Evolutionary conservation across 1,139 yeast genomes (phyloP), one percentile per base, ranked within the genome.

Genomic region (Debaryomyces psychrophilus): DNA sequence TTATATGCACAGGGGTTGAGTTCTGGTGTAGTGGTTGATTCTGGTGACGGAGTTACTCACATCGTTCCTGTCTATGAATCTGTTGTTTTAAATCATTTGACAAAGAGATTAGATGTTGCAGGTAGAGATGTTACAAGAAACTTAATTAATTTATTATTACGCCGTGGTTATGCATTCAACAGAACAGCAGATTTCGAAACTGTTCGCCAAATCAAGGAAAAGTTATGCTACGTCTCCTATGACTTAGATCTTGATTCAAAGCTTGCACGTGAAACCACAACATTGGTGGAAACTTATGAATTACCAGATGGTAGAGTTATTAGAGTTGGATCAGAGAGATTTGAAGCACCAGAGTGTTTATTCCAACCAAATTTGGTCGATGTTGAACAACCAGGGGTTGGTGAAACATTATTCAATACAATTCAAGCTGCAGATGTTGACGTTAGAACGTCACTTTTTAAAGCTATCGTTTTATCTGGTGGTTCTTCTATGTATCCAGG

Each of bases 401-500:
- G 97, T 46, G 99, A 93, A 69, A 77, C 87, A 33, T 76, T 93
- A 52, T 93, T 90, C 74, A 89, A 90, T 66, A 90, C 97, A 2
- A 85, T 93, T 55, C 98, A 93, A 73, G 72, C 90, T 5, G 97
- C 98, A 36, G 99, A 93, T 62, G 86, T 93, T 41, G 99, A 93
- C 66, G 83, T 93, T 47, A 83, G 98, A 68, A 79, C 96, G 6
- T 81, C 97, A 1, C 78, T 93, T 51, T 93, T 82, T 72, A 88
- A 87, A 62, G 96, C 97, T 1, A 88, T 93, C 67, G 99, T 93
- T 15, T 77, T 93, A 40, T 88, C 96, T 33, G 99, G 99, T 63
- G 99, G 99, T 46, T 92, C 98, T 2, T 87, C 96, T 44, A 93
- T 95, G 99, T 93, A 95, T 65, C 99, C 99, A 1, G 99, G 99